phyloP scores from a whole-genome alignment of 352 stramenopile genomes.

The Phytophthora sansomeana region DNA sequence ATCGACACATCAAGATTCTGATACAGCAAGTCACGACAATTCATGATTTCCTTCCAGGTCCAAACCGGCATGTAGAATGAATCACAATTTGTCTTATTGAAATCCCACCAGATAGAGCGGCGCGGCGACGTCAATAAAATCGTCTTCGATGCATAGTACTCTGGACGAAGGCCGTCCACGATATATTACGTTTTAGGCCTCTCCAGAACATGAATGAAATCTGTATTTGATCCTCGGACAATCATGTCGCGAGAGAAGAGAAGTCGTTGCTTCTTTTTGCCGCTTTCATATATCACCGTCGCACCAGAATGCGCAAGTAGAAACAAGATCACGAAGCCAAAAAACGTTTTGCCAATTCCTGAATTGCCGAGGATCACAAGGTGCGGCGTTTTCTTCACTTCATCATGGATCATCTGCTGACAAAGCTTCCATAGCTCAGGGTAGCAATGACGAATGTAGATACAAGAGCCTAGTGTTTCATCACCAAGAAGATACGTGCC shows the following conservation, averaged over 20 bases:
- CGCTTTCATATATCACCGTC: neutral
- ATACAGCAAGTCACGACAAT: neutral
- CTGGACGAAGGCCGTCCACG: no score
- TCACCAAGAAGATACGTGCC: no score
- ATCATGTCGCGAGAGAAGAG: no score
- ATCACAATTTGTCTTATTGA: slow-evolving; percentile 36
- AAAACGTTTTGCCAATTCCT: neutral
- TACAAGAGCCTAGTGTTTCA: no score
- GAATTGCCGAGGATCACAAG: neutral
- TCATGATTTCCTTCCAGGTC: neutral
- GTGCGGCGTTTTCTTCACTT: neutral
- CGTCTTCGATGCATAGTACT: no score
- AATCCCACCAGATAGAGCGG: no score
- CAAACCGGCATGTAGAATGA: slow-evolving; percentile 7
- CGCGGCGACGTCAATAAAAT: slow-evolving; percentile 35
- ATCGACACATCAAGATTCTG: neutral
- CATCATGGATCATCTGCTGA: neutral
- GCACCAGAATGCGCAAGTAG: neutral
- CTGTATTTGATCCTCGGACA: neutral
- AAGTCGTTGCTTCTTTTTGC: no score
- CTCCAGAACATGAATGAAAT: no score
- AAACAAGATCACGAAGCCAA: neutral
- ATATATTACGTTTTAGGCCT: no score
- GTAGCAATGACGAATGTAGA: neutral
- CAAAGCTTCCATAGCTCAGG: neutral